A percentile compares a stretch with the other conserved stretches of the same genome.
phyloP scores from a whole-genome alignment of 2,329 filamentous ascomycete genomes.

The Rutstroemia sp. region DNA sequence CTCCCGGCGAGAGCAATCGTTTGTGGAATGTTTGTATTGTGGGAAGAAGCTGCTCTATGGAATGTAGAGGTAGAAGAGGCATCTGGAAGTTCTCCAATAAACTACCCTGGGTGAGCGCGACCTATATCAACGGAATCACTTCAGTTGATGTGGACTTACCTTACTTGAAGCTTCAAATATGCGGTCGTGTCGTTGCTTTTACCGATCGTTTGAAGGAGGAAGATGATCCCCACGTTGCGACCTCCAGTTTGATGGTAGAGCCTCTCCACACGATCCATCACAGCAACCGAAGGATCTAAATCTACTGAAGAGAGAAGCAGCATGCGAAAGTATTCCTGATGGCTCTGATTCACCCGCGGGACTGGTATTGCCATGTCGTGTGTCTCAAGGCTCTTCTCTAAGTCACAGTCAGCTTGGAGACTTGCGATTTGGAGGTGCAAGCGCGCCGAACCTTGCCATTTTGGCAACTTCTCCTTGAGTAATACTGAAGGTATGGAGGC shows the following conservation, averaged over 20 bases:
- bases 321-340: constrained; percentile 20
- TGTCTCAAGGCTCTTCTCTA: constrained; percentile 23
- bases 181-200: constrained; percentile 17
- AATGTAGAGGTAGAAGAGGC: constrained; percentile 24
- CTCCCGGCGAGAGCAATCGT: constrained; percentile 16
- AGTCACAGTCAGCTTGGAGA: constrained; percentile 1
- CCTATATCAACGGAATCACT: background rate
- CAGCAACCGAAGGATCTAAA: constrained; percentile 8
- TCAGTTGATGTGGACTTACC: constrained; percentile 12
- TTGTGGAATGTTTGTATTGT: constrained; percentile 24
- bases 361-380: constrained; percentile 27
- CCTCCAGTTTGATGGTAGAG: constrained; percentile 27
- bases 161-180: constrained; percentile 27
- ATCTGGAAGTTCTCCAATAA: constrained; percentile 25
- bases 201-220: constrained; percentile 21
- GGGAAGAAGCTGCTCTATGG: constrained; percentile 16
- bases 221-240: constrained; percentile 26
- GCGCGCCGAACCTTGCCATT: constrained; percentile 26
- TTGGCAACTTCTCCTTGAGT: constrained; percentile 17
- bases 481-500: constrained; percentile 21
- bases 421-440: background rate
- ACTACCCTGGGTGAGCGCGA: constrained; percentile 14
- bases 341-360: constrained; percentile 6
- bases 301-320: constrained; percentile 26
- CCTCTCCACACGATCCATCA: constrained; percentile 26